Base-by-base conservation (phyloP, 164 flowering plant genomes). In the Piper betle region DNA sequence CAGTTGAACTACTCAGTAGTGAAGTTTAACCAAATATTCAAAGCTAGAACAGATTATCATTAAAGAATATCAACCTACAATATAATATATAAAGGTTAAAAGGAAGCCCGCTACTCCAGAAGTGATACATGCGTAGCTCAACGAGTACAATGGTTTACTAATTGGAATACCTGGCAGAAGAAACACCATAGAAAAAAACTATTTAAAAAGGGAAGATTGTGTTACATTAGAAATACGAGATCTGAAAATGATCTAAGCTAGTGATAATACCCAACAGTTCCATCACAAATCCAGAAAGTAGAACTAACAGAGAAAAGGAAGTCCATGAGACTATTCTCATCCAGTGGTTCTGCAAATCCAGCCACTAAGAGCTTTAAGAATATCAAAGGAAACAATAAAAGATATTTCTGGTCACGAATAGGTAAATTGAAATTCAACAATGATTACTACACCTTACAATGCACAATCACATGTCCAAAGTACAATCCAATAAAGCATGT, bases 401-500 rank as follows among this genome's bases (percentile, higher is more conserved):
- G 13, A 25, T 2, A 25, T 25, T 25, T 25, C 33, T 25, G 33
- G 33, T 25, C 33, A 25, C 33, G 33, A 25, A 25, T 25, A 25
- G 33, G 33, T 20, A 12, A 18, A 52, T 50, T 10, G 19, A 3
- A 42, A 33, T 42, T 42, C 46, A 41, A 3, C 61, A n/a, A n/a
- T 18, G 58, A 18, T 12, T 37, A 59, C 43, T 46, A 11, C 68
- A 85, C 96, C 88, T 82, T 78, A 61, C 57, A 72, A 75, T 80
- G 77, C 55, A 81, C 77, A 66, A 81, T 64, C 57, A 86, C 68
- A 69, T 86, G 96, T 11, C 87, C 96, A 62, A 63, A 84, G 37
- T 88, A 87, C 82, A 88, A 62, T 54, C 92, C 96, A 64, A 83
- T 59, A 37, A 82, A 75, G 65, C 92, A 88, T 57, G 96, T 86